Conservation (phyloP, 345 rosid species). For the Populus alba region DNA sequence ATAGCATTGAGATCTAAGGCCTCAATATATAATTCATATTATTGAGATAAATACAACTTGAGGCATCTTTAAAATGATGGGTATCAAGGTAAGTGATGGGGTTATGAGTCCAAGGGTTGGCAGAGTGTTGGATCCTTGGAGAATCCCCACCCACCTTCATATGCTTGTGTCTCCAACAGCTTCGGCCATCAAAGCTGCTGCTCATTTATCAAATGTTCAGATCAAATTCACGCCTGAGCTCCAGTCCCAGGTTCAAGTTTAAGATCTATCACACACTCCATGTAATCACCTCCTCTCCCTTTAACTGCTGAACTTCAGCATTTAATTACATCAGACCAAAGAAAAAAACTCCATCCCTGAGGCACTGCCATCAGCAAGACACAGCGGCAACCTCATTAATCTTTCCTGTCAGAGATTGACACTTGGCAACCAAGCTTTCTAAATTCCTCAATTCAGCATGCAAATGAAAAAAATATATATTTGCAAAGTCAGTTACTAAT, state of each 20-base stretch:
- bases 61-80: slow-evolving; percentile 12
- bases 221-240: background rate
- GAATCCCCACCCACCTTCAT: slow-evolving; percentile 14
- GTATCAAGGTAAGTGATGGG: slow-evolving; percentile 16
- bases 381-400: background rate
- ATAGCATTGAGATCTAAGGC: background rate
- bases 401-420: background rate
- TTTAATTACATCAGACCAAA: no score
- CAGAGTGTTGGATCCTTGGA: background rate
- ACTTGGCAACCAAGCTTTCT: background rate
- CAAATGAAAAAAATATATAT: background rate
- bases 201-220: background rate
- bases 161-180: slow-evolving; percentile 12
- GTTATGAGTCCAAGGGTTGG: slow-evolving; percentile 13
- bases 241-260: background rate
- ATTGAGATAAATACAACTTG: background rate
- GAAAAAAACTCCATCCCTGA: background rate
- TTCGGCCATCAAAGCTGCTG: background rate
- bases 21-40: background rate
- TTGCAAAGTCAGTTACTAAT: background rate
- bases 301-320: background rate
- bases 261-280: background rate
- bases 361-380: background rate
- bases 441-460: background rate
- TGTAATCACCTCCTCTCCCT: background rate